phyloP scores from a whole-genome alignment of 2,329 filamentous ascomycete species.

The Cercospora berteroae region DNA sequence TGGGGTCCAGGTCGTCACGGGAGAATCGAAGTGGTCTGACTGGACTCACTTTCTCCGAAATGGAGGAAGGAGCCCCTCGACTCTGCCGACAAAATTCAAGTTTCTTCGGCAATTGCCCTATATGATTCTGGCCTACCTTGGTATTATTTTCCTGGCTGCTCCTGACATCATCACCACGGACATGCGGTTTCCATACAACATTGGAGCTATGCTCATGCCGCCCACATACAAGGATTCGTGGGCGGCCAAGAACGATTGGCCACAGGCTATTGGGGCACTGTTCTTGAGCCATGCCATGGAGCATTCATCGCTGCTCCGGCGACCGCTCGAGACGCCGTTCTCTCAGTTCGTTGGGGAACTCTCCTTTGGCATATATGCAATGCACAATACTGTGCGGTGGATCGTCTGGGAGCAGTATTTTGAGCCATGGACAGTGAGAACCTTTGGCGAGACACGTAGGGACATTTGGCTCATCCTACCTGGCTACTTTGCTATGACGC shows the following conservation, averaged over 20 bases:
- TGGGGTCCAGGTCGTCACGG: too few species aligned
- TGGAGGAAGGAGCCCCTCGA: not conserved
- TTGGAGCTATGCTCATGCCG: not conserved
- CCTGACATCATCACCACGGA: not conserved
- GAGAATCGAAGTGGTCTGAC: not conserved
- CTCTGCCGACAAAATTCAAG: not conserved
- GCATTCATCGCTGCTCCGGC: not conserved
- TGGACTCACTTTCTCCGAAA: not conserved
- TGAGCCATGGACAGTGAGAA: not conserved
- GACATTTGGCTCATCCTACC: not conserved
- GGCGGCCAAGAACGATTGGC: not conserved
- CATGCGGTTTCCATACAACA: not conserved
- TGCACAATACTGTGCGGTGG: conserved; percentile 6
- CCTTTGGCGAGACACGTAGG: not conserved
- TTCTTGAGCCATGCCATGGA: not conserved
- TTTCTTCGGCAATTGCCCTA: not conserved
- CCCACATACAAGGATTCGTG: not conserved
- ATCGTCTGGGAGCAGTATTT: conserved; percentile 9
- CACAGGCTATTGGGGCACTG: not conserved
- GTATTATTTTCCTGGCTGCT: not conserved
- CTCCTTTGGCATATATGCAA: conserved; percentile 4
- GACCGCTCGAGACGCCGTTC: not conserved
- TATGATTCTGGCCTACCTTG: not conserved
- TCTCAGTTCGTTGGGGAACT: conserved; percentile 5
- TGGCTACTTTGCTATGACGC: not conserved